phyloP scores from a whole-genome alignment of 441 rosid genomes.

The Geranium incanum region DNA sequence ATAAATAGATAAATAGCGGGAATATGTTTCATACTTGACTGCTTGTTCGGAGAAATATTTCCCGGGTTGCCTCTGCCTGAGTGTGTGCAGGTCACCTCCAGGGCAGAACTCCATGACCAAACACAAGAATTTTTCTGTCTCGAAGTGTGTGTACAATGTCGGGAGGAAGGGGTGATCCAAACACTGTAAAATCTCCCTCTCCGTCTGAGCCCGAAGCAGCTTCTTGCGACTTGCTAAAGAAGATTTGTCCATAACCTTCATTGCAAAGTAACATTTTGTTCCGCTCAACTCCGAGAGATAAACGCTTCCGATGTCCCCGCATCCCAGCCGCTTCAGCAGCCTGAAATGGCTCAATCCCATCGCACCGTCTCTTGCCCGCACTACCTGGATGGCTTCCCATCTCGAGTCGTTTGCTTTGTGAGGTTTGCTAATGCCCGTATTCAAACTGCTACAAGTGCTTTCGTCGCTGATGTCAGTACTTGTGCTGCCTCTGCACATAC shows the following conservation, averaged over 20 bases:
- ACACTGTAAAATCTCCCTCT: conserved; percentile 86
- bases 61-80: conserved; percentile 90
- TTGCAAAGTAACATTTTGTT: conserved; percentile 67
- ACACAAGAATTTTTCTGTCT: conserved; percentile 68
- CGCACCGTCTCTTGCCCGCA: conserved; percentile 70
- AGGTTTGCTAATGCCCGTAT: conserved; percentile 80
- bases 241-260: conserved; percentile 97
- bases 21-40: conserved; percentile 53
- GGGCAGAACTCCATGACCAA: conserved; percentile 80
- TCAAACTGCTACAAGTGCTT: conserved; percentile 87
- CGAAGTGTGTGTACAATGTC: conserved; percentile 75
- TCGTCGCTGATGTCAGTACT: conserved; percentile 96
- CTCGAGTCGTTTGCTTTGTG: conserved; percentile 95
- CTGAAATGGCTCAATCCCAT: conserved; percentile 91
- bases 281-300: conserved; percentile 1
- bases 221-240: conserved; percentile 92
- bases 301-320: conserved; percentile 58
- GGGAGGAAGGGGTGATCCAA: conserved; percentile 96
- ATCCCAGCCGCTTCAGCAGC: conserved; percentile 81
- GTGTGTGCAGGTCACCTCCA: conserved; percentile 89
- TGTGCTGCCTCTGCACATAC: conserved; percentile 79
- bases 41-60: conserved; percentile 92
- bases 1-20: conserved; percentile 9
- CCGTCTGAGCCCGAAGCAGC: conserved; percentile 86
- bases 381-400: conserved; percentile 90